phyloP scores from a whole-genome alignment of 2,329 filamentous ascomycete species.

The Stemphylium lycopersici region DNA sequence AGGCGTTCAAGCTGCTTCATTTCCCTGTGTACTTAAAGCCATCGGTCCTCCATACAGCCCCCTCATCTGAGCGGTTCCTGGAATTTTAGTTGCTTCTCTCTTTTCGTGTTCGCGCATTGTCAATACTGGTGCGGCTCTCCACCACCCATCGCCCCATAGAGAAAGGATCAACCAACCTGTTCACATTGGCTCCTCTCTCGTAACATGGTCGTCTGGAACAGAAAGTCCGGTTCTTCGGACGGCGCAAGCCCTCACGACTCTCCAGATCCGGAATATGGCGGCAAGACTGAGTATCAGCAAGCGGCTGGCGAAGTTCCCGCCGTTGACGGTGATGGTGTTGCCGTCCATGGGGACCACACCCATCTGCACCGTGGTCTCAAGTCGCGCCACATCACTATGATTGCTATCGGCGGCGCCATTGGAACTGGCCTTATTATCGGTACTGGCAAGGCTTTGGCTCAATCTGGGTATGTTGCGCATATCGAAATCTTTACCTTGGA shows the following conservation, averaged over 20 bases:
- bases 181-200: background rate
- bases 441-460: slow-evolving; percentile 58
- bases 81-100: slow-evolving; percentile 3
- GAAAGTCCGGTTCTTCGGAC: slow-evolving; percentile 37
- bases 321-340: slow-evolving; percentile 32
- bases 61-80: background rate
- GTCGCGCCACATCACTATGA: slow-evolving; percentile 65
- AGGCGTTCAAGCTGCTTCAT: slow-evolving; percentile 28
- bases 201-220: slow-evolving; percentile 39
- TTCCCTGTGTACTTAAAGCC: slow-evolving; percentile 19
- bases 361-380: slow-evolving; percentile 60
- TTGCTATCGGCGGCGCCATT: slow-evolving; percentile 76
- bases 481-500: background rate
- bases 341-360: slow-evolving; percentile 33
- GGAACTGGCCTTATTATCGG: slow-evolving; percentile 77
- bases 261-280: slow-evolving; percentile 31
- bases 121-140: slow-evolving; percentile 7
- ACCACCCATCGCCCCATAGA: slow-evolving; percentile 9
- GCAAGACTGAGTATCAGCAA: slow-evolving; percentile 17
- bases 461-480: slow-evolving; percentile 48
- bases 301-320: slow-evolving; percentile 21
- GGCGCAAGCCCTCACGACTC: slow-evolving; percentile 30
- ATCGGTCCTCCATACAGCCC: slow-evolving; percentile 6
- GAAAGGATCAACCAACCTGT: background rate
- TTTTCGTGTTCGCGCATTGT: slow-evolving; percentile 11